phyloP scores from a whole-genome alignment of 139 green algal genomes.

The Eudorina sp. region DNA sequence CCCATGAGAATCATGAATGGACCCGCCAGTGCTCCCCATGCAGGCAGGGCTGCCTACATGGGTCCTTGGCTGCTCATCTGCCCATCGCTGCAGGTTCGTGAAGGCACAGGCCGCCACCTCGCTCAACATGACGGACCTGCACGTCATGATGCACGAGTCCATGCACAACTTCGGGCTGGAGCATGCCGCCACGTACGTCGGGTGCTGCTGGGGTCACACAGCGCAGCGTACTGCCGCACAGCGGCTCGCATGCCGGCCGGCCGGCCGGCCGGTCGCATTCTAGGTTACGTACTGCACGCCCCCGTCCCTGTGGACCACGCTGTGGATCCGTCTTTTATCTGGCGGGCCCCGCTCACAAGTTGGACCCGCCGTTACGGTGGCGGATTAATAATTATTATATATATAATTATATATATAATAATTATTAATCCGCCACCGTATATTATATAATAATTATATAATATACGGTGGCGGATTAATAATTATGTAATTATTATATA shows the following conservation, averaged over 20 bases:
- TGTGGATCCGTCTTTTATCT: background rate
- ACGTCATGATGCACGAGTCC: conserved; percentile 20
- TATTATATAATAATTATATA: too few species aligned
- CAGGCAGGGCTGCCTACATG: background rate
- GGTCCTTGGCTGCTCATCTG: too few species aligned
- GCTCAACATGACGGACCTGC: background rate
- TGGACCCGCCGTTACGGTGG: too few species aligned
- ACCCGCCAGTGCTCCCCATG: background rate
- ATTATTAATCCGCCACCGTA: too few species aligned
- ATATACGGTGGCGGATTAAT: too few species aligned
- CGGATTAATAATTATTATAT: background rate
- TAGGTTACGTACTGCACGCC: background rate
- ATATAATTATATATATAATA: background rate
- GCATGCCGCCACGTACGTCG: conserved; percentile 11
- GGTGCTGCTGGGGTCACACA: background rate
- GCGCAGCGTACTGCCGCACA: background rate
- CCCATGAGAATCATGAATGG: background rate
- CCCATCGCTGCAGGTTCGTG: background rate
- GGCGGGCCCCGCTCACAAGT: too few species aligned
- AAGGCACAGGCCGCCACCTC: background rate
- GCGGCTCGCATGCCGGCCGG: background rate
- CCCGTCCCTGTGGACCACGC: background rate
- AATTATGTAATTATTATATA: too few species aligned
- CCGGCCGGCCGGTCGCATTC: too few species aligned
- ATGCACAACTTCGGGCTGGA: conserved; percentile 34